phyloP scores from a whole-genome alignment of 2,329 filamentous ascomycete genomes.

The Penicillium sp. region DNA sequence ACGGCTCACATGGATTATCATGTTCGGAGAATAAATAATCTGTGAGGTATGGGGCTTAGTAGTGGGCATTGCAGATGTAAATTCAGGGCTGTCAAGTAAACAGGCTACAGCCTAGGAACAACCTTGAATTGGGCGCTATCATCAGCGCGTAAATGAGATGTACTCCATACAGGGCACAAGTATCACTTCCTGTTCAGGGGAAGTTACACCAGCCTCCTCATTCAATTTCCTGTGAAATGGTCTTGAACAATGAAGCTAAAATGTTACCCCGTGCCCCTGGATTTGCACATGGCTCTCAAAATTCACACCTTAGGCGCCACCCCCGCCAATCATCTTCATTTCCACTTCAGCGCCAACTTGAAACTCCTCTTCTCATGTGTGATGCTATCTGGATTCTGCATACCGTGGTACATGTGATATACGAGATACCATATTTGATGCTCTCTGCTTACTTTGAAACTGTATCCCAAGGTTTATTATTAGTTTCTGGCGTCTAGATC shows the following conservation, averaged over 20 bases:
- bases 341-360: constrained; percentile 1
- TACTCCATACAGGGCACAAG: too few relatives aligned
- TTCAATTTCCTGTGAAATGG: neutral
- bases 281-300: constrained; percentile 10
- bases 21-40: too few relatives aligned
- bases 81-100: too few relatives aligned
- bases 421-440: neutral
- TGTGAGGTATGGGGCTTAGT: too few relatives aligned
- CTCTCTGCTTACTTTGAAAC: too few relatives aligned
- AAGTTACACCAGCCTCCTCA: constrained; percentile 14
- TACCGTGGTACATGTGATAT: neutral
- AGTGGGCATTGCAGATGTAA: too few relatives aligned
- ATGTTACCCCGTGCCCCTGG: neutral
- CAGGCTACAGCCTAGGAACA: too few relatives aligned
- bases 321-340: constrained; percentile 8
- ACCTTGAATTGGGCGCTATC: neutral
- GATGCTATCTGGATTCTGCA: too few relatives aligned
- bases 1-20: too few relatives aligned
- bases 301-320: constrained; percentile 9
- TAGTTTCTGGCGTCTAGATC: neutral
- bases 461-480: neutral
- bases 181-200: too few relatives aligned
- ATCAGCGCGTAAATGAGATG: constrained; percentile 17
- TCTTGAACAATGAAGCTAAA: neutral
- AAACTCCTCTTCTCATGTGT: constrained; percentile 10